A percentile compares a stretch with the other conserved stretches of the same genome.
Evolutionary conservation across 495 filamentous ascomycete genomes (phyloP).

Genomic region (Trichoderma erinaceum): DNA sequence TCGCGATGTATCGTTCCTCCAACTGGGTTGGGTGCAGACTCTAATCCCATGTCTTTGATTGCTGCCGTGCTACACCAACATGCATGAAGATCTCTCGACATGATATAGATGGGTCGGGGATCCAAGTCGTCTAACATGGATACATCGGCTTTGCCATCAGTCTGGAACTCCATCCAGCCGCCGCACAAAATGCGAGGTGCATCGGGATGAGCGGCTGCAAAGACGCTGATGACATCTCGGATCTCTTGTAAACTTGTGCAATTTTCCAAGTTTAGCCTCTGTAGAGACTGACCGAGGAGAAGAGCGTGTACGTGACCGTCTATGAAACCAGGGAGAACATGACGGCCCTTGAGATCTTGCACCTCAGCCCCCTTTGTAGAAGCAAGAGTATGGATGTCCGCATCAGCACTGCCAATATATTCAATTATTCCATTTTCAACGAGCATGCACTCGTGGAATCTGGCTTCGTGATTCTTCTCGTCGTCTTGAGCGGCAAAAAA

Average conservation of each 20-base stretch:
- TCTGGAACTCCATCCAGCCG: conserved; percentile 58
- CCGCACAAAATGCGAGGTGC: conserved; percentile 48
- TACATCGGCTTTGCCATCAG: conserved; percentile 44
- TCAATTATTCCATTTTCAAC: conserved; percentile 30
- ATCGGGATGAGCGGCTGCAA: conserved; percentile 44
- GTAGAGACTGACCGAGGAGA: conserved; percentile 53
- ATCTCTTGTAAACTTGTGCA: conserved; percentile 53
- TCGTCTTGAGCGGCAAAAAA: conserved; percentile 20
- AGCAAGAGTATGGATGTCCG: conserved; percentile 29
- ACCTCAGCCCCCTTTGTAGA: conserved; percentile 24
- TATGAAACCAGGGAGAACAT: conserved; percentile 45
- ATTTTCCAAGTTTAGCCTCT: conserved; percentile 47
- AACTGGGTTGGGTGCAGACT: conserved; percentile 43
- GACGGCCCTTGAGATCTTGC: conserved; percentile 30
- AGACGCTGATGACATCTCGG: conserved; percentile 41
- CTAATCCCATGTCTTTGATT: conserved; percentile 45
- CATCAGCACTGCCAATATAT: conserved; percentile 38
- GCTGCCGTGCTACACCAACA: conserved; percentile 57
- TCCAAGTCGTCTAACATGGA: conserved; percentile 50
- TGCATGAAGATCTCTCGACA: conserved; percentile 57
- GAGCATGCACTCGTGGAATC: conserved; percentile 37
- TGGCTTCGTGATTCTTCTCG: conserved; percentile 19
- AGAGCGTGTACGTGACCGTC: conserved; percentile 52
- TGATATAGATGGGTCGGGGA: conserved; percentile 52
- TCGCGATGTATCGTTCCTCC: conserved; percentile 55